Percentiles rank a stretch among this genome's conserved stretches.
These are phyloP conservation scores for Pseudogymnoascus sp. DNA, from an alignment of 2,329 filamentous ascomycete genomes.

Conservation along the genomic window DNA sequence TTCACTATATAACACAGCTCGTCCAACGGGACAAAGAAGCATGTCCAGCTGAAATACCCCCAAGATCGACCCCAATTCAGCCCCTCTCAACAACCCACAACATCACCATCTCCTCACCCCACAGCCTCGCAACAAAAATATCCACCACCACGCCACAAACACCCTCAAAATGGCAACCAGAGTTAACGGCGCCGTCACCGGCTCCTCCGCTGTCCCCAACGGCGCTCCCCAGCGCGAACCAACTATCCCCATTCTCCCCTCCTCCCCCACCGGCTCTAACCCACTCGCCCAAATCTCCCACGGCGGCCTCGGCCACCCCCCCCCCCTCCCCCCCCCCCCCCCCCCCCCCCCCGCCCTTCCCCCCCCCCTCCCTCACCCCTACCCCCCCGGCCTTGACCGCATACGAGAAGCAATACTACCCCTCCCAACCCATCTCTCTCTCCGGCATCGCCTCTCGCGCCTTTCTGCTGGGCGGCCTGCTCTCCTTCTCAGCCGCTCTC, in stretches of 20 bases:
- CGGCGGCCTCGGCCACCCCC: slow-evolving; percentile 3
- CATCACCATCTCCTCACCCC: neutral
- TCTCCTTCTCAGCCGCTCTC: slow-evolving; percentile 14
- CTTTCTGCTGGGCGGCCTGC: slow-evolving; percentile 25
- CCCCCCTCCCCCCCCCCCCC: neutral
- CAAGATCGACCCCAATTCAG: neutral
- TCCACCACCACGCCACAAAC: neutral
- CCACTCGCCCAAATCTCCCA: slow-evolving; percentile 8
- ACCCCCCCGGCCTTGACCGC: slow-evolving; percentile 8
- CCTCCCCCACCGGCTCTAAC: neutral
- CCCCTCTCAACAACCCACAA: neutral
- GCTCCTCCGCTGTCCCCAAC: slow-evolving; percentile 10
- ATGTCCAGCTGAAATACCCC: neutral
- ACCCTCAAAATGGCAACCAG: neutral
- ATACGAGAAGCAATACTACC: slow-evolving; percentile 24
- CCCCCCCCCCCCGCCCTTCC: slow-evolving; percentile 8
- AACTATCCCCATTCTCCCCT: neutral
- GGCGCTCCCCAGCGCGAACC: neutral
- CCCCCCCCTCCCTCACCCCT: neutral
- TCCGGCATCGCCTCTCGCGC: slow-evolving; percentile 30
- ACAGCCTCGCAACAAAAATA: neutral
- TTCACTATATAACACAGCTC: neutral
- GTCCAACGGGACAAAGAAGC: neutral
- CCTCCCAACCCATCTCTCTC: slow-evolving; percentile 26
- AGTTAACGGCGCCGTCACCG: slow-evolving; percentile 12